A percentile compares a stretch with the other conserved stretches of the same genome.
Conservation (phyloP, 306 rosid genomes). For the Gillenia trifoliata region DNA sequence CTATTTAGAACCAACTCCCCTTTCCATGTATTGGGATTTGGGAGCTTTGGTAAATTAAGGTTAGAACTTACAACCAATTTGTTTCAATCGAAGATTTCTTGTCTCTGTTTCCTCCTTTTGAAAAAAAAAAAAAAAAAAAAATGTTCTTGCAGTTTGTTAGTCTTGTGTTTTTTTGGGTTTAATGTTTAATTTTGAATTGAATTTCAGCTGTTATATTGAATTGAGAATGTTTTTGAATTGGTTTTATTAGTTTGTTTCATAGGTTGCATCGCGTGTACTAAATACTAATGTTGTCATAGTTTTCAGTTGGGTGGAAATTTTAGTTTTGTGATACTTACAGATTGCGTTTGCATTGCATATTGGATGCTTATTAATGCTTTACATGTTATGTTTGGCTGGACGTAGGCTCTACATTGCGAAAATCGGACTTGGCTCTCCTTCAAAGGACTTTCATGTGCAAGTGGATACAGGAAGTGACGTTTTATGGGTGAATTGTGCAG, state of each 20-base stretch:
- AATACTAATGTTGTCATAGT: neutral
- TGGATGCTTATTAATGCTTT: no score
- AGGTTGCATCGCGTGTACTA: neutral
- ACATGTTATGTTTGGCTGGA: neutral
- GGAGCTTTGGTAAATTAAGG: no score
- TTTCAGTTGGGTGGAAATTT: neutral
- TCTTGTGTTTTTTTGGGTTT: no score
- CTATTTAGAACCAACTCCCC: neutral
- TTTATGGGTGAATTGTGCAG: slow-evolving; percentile 80
- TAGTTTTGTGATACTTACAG: neutral
- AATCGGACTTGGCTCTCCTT: slow-evolving; percentile 78
- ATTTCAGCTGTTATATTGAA: neutral
- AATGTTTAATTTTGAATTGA: neutral
- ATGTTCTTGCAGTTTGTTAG: no score
- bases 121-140: no score
- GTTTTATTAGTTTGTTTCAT: neutral
- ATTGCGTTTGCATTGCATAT: neutral
- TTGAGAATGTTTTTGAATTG: no score
- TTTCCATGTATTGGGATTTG: neutral
- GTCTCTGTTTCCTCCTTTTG: no score
- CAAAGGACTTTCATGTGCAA: slow-evolving; percentile 69
- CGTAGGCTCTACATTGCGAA: slow-evolving; percentile 74
- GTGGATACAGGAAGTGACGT: slow-evolving; percentile 97
- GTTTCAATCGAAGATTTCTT: no score
- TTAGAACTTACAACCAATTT: no score